Evolutionary conservation across 768 basidiomycete genomes (phyloP).

Genomic region (Pulveroboletus sp.): DNA sequence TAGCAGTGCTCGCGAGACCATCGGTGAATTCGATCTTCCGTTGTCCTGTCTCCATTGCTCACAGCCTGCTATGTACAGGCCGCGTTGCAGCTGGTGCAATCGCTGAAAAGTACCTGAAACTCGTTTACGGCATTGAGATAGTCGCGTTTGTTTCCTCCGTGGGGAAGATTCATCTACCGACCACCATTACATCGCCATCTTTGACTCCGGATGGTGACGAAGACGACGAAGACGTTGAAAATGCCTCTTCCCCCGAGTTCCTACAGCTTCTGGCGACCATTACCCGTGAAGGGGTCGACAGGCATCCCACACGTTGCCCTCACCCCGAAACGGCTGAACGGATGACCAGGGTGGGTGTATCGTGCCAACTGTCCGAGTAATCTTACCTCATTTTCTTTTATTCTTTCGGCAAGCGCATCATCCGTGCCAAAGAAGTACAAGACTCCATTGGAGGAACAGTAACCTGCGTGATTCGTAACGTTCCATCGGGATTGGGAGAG

Average conservation of each 20-base stretch:
- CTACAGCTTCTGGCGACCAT: conserved; percentile 72
- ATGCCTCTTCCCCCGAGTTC: conserved; percentile 83
- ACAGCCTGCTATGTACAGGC: conserved; percentile 41
- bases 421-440: conserved; percentile 83
- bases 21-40: conserved; percentile 51
- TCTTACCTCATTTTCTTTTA: conserved; percentile 9
- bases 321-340: conserved; percentile 83
- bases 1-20: conserved; percentile 94
- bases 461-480: conserved; percentile 91
- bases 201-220: conserved; percentile 44
- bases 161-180: conserved; percentile 84
- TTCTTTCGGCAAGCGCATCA: conserved; percentile 64
- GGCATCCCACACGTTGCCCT: conserved; percentile 84
- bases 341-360: conserved; percentile 73
- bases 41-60: conserved; percentile 2
- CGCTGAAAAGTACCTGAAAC: conserved; percentile 90
- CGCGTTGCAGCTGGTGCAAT: conserved; percentile 98
- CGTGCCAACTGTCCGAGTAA: conserved; percentile 6
- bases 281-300: conserved; percentile 86
- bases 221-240: conserved; percentile 61
- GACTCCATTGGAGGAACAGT: conserved; percentile 99
- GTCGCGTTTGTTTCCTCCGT: conserved; percentile 97
- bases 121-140: conserved; percentile 87
- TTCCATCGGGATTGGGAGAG: conserved; percentile 91
- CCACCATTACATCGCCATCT: conserved; percentile 42